phyloP scores from a whole-genome alignment of 257 asterid genomes.

The Lantana camara region DNA sequence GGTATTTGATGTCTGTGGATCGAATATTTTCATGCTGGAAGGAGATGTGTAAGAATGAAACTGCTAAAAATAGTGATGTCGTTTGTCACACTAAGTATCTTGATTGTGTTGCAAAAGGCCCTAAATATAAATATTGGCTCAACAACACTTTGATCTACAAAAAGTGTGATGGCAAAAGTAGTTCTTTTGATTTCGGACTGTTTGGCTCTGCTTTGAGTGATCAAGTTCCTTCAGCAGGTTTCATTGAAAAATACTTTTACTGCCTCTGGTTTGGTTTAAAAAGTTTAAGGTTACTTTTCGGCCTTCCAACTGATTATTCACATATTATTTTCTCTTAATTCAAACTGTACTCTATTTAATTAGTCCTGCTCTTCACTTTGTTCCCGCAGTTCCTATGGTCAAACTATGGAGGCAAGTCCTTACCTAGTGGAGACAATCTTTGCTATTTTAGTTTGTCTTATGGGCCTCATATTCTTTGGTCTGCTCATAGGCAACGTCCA shows the following conservation, averaged over 20 bases:
- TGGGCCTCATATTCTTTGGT: conserved; percentile 84
- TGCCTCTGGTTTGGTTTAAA: conserved; percentile 91
- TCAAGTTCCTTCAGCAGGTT: conserved; percentile 51
- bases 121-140: conserved; percentile 43
- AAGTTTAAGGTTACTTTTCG: conserved; percentile 54
- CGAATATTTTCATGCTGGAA: conserved; percentile 82
- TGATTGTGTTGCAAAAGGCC: conserved; percentile 45
- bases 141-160: conserved; percentile 46
- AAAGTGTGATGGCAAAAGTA: conserved; percentile 40
- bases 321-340: not conserved
- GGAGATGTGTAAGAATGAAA: conserved; percentile 47
- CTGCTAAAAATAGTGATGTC: not conserved
- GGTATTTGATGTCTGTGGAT: conserved; percentile 87
- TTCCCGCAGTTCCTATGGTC: conserved; percentile 77
- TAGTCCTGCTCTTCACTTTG: conserved; percentile 2
- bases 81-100: conserved; percentile 45
- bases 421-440: conserved; percentile 58
- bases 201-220: conserved; percentile 62
- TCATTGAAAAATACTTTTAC: conserved; percentile 65
- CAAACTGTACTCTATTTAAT: not conserved
- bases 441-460: conserved; percentile 65
- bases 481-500: conserved; percentile 87
- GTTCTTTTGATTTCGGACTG: conserved; percentile 62
- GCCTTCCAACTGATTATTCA: not conserved
- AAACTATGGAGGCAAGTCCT: conserved; percentile 57